Evolutionary conservation across 2,329 filamentous ascomycete genomes (phyloP).

Genomic region (Graphilbum ipis-grandicollis): DNA sequence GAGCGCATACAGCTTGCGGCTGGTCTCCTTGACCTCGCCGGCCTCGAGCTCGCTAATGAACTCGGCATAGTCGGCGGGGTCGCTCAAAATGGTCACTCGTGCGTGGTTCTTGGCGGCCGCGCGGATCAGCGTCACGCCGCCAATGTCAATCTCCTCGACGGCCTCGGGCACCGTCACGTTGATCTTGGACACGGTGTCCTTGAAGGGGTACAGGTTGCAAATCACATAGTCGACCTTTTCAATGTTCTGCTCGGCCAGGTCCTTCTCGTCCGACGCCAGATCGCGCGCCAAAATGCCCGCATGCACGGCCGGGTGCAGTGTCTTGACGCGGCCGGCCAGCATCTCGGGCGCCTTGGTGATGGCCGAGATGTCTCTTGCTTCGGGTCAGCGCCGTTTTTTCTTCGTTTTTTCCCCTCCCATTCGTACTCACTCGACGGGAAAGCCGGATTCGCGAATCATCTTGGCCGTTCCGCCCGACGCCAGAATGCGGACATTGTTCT

Average conservation of each 20-base stretch:
- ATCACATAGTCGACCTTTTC: constrained; percentile 90
- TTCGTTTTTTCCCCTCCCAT: too few species aligned
- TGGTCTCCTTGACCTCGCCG: constrained; percentile 71
- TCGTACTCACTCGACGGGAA: constrained; percentile 83
- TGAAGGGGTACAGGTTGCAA: constrained; percentile 98
- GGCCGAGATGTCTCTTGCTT: constrained; percentile 88
- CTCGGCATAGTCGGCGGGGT: constrained; percentile 82
- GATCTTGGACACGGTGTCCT: constrained; percentile 91
- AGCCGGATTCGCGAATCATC: constrained; percentile 92
- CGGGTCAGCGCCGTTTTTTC: too few species aligned
- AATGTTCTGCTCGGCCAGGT: constrained; percentile 88
- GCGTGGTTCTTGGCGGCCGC: constrained; percentile 97
- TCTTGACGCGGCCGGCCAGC: constrained; percentile 66
- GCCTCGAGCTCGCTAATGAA: constrained; percentile 82
- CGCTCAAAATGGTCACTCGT: constrained; percentile 87
- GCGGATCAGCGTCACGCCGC: constrained; percentile 87
- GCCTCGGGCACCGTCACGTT: constrained; percentile 94
- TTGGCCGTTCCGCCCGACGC: constrained; percentile 90
- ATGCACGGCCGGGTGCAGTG: constrained; percentile 84
- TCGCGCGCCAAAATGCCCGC: constrained; percentile 85
- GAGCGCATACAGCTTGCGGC: constrained; percentile 75
- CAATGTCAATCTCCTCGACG: constrained; percentile 97
- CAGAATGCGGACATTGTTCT: constrained; percentile 80
- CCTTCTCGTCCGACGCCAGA: constrained; percentile 89
- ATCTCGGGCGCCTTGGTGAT: constrained; percentile 97